A percentile compares a stretch with the other conserved stretches of the same genome.
These are phyloP conservation scores for Sonneratia alba DNA, from an alignment of 345 rosid genomes.

Conservation along the genomic window DNA sequence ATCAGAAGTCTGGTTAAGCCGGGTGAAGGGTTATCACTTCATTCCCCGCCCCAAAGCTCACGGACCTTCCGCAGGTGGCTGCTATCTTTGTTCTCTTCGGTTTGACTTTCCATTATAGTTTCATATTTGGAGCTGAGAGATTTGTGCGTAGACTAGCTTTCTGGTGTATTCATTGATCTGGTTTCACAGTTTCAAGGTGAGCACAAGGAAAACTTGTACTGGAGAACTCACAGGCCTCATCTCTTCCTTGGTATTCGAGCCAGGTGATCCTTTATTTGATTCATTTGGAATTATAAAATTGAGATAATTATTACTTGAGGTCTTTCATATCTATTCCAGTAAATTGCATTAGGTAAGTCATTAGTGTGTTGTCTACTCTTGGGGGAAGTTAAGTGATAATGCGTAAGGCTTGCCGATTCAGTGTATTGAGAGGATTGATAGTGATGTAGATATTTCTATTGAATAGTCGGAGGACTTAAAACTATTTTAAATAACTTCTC, in stretches of 20 bases:
- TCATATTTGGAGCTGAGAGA: too few species aligned
- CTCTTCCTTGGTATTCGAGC: slow-evolving; percentile 79
- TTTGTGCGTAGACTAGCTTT: too few species aligned
- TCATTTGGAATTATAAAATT: background rate
- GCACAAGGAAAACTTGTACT: slow-evolving; percentile 67
- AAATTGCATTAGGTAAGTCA: background rate
- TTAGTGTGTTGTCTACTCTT: background rate
- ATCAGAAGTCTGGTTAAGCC: too few species aligned
- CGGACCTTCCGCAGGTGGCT: too few species aligned
- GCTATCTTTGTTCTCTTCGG: too few species aligned
- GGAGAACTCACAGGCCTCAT: slow-evolving; percentile 83
- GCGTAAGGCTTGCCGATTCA: background rate
- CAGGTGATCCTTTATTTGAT: slow-evolving; percentile 29
- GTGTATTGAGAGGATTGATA: background rate
- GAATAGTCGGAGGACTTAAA: background rate
- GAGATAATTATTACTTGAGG: background rate
- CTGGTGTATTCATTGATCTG: too few species aligned
- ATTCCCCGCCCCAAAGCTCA: too few species aligned
- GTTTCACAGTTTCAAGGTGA: slow-evolving; percentile 17
- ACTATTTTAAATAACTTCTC: too few species aligned
- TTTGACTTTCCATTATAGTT: too few species aligned
- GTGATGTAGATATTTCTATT: background rate
- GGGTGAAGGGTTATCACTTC: too few species aligned
- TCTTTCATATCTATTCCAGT: background rate
- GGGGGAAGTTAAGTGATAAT: background rate